A percentile compares a stretch with the other conserved stretches of the same genome.
Evolutionary conservation across 1,139 yeast species (phyloP).

Genomic region (Saccharomyces hybrid): DNA sequence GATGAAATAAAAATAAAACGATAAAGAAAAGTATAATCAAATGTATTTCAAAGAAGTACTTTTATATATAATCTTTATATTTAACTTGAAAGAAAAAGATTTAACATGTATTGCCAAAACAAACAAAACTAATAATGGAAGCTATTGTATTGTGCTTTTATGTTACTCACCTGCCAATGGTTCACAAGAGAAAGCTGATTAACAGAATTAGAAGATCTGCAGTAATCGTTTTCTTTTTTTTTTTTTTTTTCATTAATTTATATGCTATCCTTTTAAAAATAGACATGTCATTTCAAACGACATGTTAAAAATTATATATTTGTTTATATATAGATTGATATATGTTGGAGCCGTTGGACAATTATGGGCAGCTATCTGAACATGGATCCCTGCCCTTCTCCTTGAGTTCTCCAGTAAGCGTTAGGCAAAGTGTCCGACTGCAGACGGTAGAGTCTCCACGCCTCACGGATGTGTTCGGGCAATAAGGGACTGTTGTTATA

Average conservation of each 20-base stretch:
- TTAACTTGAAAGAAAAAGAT: background rate
- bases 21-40: constrained; percentile 1
- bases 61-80: background rate
- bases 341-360: background rate
- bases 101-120: background rate
- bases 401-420: constrained; percentile 65
- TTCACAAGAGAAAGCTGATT: background rate
- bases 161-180: background rate
- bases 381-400: constrained; percentile 61
- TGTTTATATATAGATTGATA: background rate
- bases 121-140: background rate
- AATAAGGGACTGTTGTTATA: constrained; percentile 54
- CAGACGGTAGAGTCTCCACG: constrained; percentile 66
- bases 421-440: constrained; percentile 63
- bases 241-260: background rate
- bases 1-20: background rate
- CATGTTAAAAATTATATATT: background rate
- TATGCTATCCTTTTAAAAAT: background rate
- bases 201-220: background rate
- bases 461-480: constrained; percentile 84
- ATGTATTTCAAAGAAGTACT: background rate
- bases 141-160: background rate
- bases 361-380: constrained; percentile 39
- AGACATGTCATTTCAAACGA: background rate
- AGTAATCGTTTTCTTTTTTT: constrained; percentile 3